Percentiles rank a stretch among this genome's conserved stretches.
phyloP scores from a whole-genome alignment of 352 stramenopile genomes.

The Phytophthora lateralis region DNA sequence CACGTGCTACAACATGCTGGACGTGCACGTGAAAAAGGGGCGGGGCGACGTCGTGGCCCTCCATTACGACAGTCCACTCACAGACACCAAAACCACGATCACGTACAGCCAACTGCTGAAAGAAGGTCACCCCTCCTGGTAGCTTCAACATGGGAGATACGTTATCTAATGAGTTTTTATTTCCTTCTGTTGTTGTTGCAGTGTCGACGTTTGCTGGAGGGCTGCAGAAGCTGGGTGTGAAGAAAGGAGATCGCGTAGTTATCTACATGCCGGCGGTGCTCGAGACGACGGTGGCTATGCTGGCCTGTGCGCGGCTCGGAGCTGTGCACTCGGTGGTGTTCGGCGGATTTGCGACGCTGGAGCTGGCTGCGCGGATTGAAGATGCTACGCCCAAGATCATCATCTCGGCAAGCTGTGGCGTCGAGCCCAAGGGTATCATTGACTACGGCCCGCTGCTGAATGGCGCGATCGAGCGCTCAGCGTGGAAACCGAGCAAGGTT shows the following conservation, averaged over 20 bases:
- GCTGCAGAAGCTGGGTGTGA: constrained; percentile 59
- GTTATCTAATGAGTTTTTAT: constrained; percentile 6
- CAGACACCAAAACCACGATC: constrained; percentile 57
- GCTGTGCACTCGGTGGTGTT: constrained; percentile 94
- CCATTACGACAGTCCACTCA: constrained; percentile 67
- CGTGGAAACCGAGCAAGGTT: constrained; percentile 57
- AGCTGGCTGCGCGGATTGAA: constrained; percentile 85
- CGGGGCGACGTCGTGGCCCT: constrained; percentile 60
- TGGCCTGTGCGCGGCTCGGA: constrained; percentile 96
- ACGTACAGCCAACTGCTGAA: constrained; percentile 82
- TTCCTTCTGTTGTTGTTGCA: constrained; percentile 19
- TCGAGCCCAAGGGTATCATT: constrained; percentile 78
- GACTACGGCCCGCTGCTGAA: constrained; percentile 81
- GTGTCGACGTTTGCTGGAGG: constrained; percentile 68
- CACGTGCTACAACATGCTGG: constrained; percentile 70
- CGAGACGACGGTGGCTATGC: constrained; percentile 95
- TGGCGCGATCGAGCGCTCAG: constrained; percentile 64
- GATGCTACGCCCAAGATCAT: constrained; percentile 83
- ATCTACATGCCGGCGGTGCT: constrained; percentile 98
- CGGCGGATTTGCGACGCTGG: constrained; percentile 85
- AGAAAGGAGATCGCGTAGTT: constrained; percentile 93
- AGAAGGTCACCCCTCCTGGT: constrained; percentile 33
- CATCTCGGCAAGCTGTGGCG: constrained; percentile 70
- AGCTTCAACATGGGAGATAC: background rate
- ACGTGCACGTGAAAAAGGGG: constrained; percentile 61